Conservation (phyloP, 345 rosid species). For the Camelina hispida region DNA sequence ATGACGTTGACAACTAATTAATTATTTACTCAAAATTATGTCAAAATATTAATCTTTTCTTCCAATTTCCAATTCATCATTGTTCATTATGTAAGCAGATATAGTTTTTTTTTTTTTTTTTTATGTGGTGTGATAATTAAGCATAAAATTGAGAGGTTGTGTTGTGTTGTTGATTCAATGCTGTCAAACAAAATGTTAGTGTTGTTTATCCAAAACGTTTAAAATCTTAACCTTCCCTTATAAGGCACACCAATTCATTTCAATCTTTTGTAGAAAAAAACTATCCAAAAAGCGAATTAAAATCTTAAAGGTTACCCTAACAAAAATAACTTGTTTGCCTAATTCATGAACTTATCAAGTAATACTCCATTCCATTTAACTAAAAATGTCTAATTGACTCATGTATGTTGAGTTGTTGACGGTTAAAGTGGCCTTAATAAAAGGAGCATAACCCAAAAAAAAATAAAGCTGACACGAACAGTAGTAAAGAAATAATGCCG, state of each 20-base stretch:
- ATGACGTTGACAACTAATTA: slow-evolving; percentile 42
- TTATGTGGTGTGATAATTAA: not conserved
- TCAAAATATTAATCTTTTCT: not conserved
- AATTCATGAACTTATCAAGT: not conserved
- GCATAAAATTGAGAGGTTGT: not conserved
- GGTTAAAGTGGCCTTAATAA: slow-evolving; percentile 1
- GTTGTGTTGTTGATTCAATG: not conserved
- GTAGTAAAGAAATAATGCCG: not conserved
- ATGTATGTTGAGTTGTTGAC: not conserved
- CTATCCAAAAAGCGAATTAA: not conserved
- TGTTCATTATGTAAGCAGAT: not conserved
- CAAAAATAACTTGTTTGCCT: not conserved
- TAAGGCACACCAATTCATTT: too few species aligned
- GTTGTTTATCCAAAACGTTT: too few species aligned
- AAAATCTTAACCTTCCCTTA: too few species aligned
- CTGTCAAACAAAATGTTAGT: not conserved
- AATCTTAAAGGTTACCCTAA: not conserved
- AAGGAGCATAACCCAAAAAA: not conserved
- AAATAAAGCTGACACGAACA: slow-evolving; percentile 6
- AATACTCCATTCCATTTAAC: not conserved
- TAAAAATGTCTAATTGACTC: not conserved
- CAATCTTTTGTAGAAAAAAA: not conserved
- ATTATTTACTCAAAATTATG: slow-evolving; percentile 8
- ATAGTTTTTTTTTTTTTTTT: not conserved
- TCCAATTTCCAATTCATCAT: not conserved